These are phyloP conservation scores for Plicaturopsis crispa DNA, from an alignment of 768 basidiomycete genomes.

Conservation along the genomic window DNA sequence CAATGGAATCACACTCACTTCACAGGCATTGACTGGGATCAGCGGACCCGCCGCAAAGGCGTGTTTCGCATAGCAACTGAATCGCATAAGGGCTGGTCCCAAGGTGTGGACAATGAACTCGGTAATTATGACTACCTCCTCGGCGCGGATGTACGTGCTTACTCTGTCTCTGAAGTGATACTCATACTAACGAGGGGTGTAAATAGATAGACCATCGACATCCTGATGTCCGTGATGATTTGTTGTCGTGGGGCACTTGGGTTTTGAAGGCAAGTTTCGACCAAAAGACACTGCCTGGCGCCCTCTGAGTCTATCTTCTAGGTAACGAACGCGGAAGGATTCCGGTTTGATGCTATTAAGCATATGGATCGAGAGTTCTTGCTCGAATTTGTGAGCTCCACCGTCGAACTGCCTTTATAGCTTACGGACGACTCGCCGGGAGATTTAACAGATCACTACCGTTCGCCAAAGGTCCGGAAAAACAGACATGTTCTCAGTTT, in stretches of 20 bases:
- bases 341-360: conserved; percentile 88
- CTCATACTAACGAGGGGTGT: neutral
- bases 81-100: conserved; percentile 76
- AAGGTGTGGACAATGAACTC: conserved; percentile 71
- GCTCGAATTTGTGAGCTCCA: conserved; percentile 47
- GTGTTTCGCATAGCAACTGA: conserved; percentile 67
- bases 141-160: conserved; percentile 52
- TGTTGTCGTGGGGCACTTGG: conserved; percentile 76
- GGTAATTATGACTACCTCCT: conserved; percentile 86
- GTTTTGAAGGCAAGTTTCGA: conserved; percentile 40
- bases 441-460: conserved; percentile 37
- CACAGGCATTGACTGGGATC: conserved; percentile 80
- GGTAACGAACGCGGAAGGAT: conserved; percentile 67
- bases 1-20: neutral
- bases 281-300: neutral
- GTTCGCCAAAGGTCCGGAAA: conserved; percentile 36
- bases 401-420: neutral
- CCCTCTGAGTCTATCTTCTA: conserved; percentile 15
- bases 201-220: conserved; percentile 76
- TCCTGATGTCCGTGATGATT: conserved; percentile 69
- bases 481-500: conserved; percentile 53
- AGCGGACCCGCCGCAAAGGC: conserved; percentile 49
- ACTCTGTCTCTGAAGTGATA: neutral
- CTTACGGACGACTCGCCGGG: neutral
- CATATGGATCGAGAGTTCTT: conserved; percentile 73